Conservation (phyloP, 805 yeast genomes). For the Kazachstania africana region DNA sequence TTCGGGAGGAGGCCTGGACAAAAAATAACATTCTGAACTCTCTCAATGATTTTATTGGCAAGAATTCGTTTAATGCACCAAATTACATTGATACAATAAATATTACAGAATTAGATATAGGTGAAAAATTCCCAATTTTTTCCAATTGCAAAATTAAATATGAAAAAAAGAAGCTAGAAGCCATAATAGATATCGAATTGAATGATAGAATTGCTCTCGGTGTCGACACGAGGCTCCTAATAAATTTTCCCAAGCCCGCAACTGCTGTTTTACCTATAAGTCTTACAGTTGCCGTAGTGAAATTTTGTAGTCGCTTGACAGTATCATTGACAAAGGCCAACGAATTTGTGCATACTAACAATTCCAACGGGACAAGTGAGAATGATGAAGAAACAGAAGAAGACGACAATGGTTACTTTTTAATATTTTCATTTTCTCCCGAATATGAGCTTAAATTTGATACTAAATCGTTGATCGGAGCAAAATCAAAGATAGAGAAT, state of each 20-base stretch:
- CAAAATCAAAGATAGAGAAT: slow-evolving; percentile 82
- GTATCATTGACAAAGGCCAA: slow-evolving; percentile 46
- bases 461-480: slow-evolving; percentile 81
- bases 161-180: slow-evolving; percentile 47
- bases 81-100: slow-evolving; percentile 68
- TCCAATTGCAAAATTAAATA: slow-evolving; percentile 79
- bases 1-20: slow-evolving; percentile 77
- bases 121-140: slow-evolving; percentile 90
- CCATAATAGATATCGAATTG: slow-evolving; percentile 82
- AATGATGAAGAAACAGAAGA: slow-evolving; percentile 4
- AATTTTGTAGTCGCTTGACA: slow-evolving; percentile 83
- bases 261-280: slow-evolving; percentile 83
- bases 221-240: slow-evolving; percentile 62
- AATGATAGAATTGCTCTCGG: slow-evolving; percentile 81
- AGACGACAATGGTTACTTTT: slow-evolving; percentile 43
- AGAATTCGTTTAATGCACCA: slow-evolving; percentile 40
- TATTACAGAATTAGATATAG: slow-evolving; percentile 79
- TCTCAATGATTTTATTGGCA: slow-evolving; percentile 50
- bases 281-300: slow-evolving; percentile 73
- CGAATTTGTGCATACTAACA: slow-evolving; percentile 12
- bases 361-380: slow-evolving; percentile 1
- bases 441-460: slow-evolving; percentile 84
- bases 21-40: slow-evolving; percentile 79
- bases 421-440: slow-evolving; percentile 84
- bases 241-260: slow-evolving; percentile 73